These are phyloP conservation scores for Babesia sp. DNA, from an alignment of 169 alveolate genomes.

Conservation along the genomic window DNA sequence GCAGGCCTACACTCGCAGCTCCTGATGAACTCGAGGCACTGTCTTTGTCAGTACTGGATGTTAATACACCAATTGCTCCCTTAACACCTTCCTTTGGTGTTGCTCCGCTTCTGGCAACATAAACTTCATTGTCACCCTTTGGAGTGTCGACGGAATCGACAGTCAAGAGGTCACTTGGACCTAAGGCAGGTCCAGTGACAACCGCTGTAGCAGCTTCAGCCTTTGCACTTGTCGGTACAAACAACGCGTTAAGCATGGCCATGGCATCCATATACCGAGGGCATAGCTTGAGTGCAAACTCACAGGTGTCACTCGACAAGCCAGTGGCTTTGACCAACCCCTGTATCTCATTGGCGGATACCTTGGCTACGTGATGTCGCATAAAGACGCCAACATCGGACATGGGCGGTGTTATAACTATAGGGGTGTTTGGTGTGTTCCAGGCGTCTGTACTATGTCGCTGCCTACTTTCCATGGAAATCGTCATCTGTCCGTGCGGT, in stretches of 20 bases:
- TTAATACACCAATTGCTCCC: neutral
- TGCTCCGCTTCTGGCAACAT: neutral
- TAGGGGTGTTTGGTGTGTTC: slow-evolving; percentile 2
- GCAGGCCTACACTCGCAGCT: neutral
- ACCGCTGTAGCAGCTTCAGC: neutral
- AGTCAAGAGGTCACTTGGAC: neutral
- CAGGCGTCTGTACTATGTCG: slow-evolving; percentile 1
- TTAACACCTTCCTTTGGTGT: neutral
- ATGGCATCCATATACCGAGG: slow-evolving; percentile 30
- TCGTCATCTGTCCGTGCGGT: slow-evolving; percentile 48
- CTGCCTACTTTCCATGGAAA: slow-evolving; percentile 36
- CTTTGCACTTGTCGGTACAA: slow-evolving; percentile 5
- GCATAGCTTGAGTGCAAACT: slow-evolving; percentile 45
- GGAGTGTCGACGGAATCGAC: slow-evolving; percentile 18
- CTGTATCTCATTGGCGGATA: slow-evolving; percentile 15
- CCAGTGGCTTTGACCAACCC: slow-evolving; percentile 16
- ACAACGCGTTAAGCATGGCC: slow-evolving; percentile 39
- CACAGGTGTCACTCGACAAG: slow-evolving; percentile 43
- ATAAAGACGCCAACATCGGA: slow-evolving; percentile 38
- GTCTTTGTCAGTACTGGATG: neutral
- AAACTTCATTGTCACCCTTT: neutral
- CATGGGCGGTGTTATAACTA: slow-evolving; percentile 8
- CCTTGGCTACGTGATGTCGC: slow-evolving; percentile 46
- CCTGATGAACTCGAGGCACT: neutral
- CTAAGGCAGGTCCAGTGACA: neutral